phyloP scores from a whole-genome alignment of 441 rosid genomes.

The Gossypium schwendimanii region DNA sequence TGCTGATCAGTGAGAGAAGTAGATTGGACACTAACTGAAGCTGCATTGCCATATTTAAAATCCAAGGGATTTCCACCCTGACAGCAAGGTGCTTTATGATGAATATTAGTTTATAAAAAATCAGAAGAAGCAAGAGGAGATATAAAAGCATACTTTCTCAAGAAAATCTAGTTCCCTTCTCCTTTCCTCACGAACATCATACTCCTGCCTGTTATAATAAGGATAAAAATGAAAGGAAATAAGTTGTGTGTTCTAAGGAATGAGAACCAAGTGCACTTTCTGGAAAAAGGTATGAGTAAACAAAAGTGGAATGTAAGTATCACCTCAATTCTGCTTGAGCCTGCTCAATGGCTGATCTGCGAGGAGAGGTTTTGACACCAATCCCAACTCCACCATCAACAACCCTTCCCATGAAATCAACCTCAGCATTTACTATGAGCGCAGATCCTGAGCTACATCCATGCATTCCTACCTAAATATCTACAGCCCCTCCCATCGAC shows the following conservation, averaged over 20 bases:
- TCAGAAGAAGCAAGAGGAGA: constrained; percentile 20
- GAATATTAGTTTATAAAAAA: constrained; percentile 8
- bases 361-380: constrained; percentile 86
- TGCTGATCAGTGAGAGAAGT: constrained; percentile 83
- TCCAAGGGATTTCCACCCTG: constrained; percentile 99
- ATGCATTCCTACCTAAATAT: constrained; percentile 54
- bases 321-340: constrained; percentile 97
- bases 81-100: constrained; percentile 21
- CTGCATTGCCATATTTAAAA: constrained; percentile 67
- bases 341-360: constrained; percentile 81
- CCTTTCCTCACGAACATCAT: constrained; percentile 95
- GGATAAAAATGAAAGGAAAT: constrained; percentile 8
- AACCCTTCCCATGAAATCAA: constrained; percentile 99
- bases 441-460: constrained; percentile 59
- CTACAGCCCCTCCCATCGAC: constrained; percentile 41
- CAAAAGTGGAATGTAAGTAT: constrained; percentile 18
- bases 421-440: constrained; percentile 88
- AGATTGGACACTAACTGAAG: constrained; percentile 87
- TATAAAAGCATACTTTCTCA: constrained; percentile 69
- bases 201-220: constrained; percentile 74
- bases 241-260: neutral
- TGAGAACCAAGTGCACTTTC: neutral
- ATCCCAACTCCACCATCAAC: constrained; percentile 84
- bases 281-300: neutral
- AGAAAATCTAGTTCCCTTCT: constrained; percentile 94